Base-by-base conservation (phyloP, 129 eudicot genomes). In the Lactuca sativa region DNA sequence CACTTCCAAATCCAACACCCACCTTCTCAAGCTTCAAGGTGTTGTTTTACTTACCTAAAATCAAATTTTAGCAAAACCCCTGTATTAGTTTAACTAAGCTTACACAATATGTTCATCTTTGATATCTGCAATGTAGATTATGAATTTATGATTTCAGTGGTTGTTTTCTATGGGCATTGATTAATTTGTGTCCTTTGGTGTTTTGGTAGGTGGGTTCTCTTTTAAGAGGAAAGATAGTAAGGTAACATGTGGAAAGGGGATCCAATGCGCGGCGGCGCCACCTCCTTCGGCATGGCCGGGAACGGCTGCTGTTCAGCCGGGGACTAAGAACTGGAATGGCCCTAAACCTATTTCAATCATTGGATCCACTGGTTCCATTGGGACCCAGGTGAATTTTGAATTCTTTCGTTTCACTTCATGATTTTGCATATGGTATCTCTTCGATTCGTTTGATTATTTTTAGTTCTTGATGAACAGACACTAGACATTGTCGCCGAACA, bases 331-430 rank as follows among this genome's bases (percentile, higher is more conserved):
- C 51, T 95, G 99, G 97, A 81, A 82, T 32, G 99, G 99, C 48
- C 99, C 88, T 33, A 95, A 95, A 78, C 99, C 99, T 56, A 90
- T 95, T 62, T 87, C 99, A 1, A 78, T 95, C 36, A 75, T 95
- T 82, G 99, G 99, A 63, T 95, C 99, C 36, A 95, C 99, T 52
- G 99, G 99, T 66, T 90, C 97, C 10, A 87, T 95, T 77, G 99
- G 99, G 37, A 95, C 99, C 47, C 99, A 95, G 96, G 99, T 90
- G 4, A 59, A 55, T 17, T 37, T 52, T 33, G 12, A 47, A 0
- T 54, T 60, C 1, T 15, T 37, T 15, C 6, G 9, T 56, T 63
- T 61, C n/a, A 25, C 6, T 31, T 63, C 32, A 13, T 54, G 59
- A 66, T 56, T 59, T 54, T 59, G 33, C 33, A 9, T 17, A 12